A percentile compares a stretch with the other conserved stretches of the same genome.
Evolutionary conservation across 2,329 filamentous ascomycete genomes (phyloP).

Genomic region (Diaporthe sp.): DNA sequence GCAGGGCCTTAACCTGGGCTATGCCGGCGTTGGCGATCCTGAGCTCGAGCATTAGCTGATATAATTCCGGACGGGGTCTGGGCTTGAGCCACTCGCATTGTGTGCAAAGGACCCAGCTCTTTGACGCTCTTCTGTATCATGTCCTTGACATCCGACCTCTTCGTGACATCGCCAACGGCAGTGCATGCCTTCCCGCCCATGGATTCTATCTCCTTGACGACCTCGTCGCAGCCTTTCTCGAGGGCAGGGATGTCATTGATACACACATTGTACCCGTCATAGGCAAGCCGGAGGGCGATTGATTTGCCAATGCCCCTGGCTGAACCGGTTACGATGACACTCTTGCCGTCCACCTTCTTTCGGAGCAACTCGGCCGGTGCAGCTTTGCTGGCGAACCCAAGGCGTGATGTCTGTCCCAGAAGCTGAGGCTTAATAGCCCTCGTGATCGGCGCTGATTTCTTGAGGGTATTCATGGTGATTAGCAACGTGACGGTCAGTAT

Average conservation of each 20-base stretch:
- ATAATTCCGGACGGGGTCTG: fast-evolving
- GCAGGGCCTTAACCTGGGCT: constrained; percentile 67
- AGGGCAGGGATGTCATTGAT: constrained; percentile 74
- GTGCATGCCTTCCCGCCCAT: constrained; percentile 67
- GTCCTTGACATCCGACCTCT: constrained; percentile 61
- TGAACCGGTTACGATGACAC: constrained; percentile 48
- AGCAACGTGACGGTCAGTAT: background rate
- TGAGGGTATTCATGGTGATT: constrained; percentile 13
- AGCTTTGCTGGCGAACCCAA: constrained; percentile 15
- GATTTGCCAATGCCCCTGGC: constrained; percentile 67
- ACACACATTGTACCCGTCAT: constrained; percentile 76
- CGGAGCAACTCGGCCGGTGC: constrained; percentile 21
- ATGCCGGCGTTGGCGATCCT: constrained; percentile 75
- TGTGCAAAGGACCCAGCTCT: constrained; percentile 64
- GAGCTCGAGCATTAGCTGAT: background rate
- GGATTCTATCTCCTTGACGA: constrained; percentile 65
- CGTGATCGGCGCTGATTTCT: background rate
- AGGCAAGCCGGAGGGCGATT: constrained; percentile 73
- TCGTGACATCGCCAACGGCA: constrained; percentile 73
- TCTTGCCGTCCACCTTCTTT: constrained; percentile 29
- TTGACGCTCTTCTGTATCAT: constrained; percentile 67
- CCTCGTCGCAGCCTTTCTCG: constrained; percentile 64
- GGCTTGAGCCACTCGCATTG: constrained; percentile 38
- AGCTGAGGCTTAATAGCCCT: background rate
- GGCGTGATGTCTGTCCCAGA: background rate